Conservation (phyloP, 768 basidiomycete genomes). For the Ephemerocybe angulata region DNA sequence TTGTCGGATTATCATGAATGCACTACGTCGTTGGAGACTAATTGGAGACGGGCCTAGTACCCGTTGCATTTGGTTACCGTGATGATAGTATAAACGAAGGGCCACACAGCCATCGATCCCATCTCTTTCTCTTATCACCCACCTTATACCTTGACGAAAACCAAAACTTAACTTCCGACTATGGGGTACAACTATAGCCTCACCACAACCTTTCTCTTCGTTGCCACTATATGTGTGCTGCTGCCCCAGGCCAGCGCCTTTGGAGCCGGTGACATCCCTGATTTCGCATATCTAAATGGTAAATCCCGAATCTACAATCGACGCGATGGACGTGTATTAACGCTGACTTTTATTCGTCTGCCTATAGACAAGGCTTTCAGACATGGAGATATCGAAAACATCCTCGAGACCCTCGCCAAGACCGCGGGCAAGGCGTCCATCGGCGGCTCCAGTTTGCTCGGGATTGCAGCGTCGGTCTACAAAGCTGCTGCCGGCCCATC, state of each 20-base stretch:
- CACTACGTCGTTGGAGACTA: too few relatives aligned
- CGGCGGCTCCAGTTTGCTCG: constrained; percentile 46
- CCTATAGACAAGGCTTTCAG: constrained; percentile 63
- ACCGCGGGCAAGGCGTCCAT: constrained; percentile 42
- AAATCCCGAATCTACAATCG: constrained; percentile 12
- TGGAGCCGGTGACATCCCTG: constrained; percentile 68
- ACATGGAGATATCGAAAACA: constrained; percentile 74
- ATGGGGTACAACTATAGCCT: constrained; percentile 29
- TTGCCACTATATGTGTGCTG: constrained; percentile 35
- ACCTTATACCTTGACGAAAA: constrained; percentile 5
- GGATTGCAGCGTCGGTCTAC: constrained; percentile 46
- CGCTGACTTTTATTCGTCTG: constrained; percentile 2
- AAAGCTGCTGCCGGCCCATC: constrained; percentile 44
- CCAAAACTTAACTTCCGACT: constrained; percentile 6
- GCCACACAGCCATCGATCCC: constrained; percentile 9
- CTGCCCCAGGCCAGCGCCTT: constrained; percentile 49
- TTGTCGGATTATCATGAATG: too few relatives aligned
- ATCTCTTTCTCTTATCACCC: constrained; percentile 2
- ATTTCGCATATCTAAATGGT: constrained; percentile 66
- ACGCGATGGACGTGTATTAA: not conserved
- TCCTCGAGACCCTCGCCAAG: constrained; percentile 58
- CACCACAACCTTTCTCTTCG: constrained; percentile 30
- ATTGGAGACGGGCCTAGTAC: too few relatives aligned
- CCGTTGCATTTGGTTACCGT: too few relatives aligned
- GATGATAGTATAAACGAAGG: too few relatives aligned